A percentile compares a stretch with the other conserved stretches of the same genome.
These are phyloP conservation scores for Serendipita sp. DNA, from an alignment of 768 basidiomycete species.

Conservation along the genomic window DNA sequence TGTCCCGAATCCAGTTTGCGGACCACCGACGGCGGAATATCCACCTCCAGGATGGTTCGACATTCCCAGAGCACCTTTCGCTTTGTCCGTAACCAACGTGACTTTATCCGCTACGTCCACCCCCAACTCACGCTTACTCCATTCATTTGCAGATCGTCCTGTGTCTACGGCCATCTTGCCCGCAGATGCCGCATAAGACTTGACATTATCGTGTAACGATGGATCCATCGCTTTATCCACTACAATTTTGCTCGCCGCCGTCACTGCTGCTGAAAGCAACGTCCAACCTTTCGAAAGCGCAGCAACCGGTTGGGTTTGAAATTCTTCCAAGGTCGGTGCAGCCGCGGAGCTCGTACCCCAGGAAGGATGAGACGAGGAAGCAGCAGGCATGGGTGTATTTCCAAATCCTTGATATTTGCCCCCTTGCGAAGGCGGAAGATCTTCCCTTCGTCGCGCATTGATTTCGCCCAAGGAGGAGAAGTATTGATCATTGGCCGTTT, in stretches of 20 bases:
- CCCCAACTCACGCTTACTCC: constrained; percentile 63
- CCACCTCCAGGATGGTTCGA: constrained; percentile 33
- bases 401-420: constrained; percentile 91
- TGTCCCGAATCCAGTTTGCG: constrained; percentile 7
- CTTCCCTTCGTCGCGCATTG: constrained; percentile 62
- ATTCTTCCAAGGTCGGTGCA: constrained; percentile 60
- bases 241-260: constrained; percentile 61
- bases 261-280: constrained; percentile 74
- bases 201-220: constrained; percentile 54
- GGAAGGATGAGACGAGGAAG: constrained; percentile 43
- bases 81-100: constrained; percentile 49
- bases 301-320: constrained; percentile 73
- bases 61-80: constrained; percentile 40
- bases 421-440: constrained; percentile 86
- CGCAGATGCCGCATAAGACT: constrained; percentile 33
- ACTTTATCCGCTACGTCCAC: constrained; percentile 75
- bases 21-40: constrained; percentile 21
- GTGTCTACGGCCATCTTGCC: constrained; percentile 46
- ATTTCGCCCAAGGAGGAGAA: constrained; percentile 68
- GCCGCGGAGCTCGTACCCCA: constrained; percentile 61
- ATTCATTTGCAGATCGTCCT: constrained; percentile 54
- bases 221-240: constrained; percentile 71
- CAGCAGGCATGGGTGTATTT: constrained; percentile 48
- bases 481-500: constrained; percentile 70
- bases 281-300: constrained; percentile 94